Evolutionary conservation across 2,329 filamentous ascomycete species (phyloP).

Genomic region (Cytospora leucostoma): DNA sequence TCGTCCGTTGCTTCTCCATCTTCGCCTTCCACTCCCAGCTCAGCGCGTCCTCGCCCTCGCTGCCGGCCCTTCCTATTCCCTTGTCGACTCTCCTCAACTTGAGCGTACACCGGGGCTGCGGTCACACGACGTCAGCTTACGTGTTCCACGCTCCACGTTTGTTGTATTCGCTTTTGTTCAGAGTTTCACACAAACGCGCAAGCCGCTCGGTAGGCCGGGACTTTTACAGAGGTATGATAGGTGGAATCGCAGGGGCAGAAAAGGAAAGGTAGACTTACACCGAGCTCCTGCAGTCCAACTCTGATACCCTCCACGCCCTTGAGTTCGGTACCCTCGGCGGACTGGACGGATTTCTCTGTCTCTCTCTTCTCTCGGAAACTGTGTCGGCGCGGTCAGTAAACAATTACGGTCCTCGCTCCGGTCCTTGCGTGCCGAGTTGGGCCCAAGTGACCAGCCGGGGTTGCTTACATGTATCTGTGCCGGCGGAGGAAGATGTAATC

Average conservation of each 20-base stretch:
- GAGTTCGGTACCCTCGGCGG: constrained; percentile 78
- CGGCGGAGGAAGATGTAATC: constrained; percentile 94
- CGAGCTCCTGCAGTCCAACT: constrained; percentile 87
- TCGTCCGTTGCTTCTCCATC: constrained; percentile 92
- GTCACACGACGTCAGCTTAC: constrained; percentile 1
- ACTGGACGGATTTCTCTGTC: constrained; percentile 84
- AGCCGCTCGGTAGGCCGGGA: constrained; percentile 9
- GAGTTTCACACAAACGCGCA: not conserved
- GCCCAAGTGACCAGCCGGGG: too few species aligned
- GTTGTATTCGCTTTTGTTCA: not conserved
- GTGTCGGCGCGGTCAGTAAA: not conserved
- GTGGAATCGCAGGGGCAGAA: constrained; percentile 29
- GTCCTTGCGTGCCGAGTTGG: not conserved
- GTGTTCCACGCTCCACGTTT: not conserved
- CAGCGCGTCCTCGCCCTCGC: constrained; percentile 70
- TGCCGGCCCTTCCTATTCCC: constrained; percentile 72
- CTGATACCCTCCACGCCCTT: constrained; percentile 83
- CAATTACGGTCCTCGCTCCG: not conserved
- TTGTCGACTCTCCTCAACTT: constrained; percentile 91
- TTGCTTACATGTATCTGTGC: constrained; percentile 26
- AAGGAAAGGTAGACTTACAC: constrained; percentile 37
- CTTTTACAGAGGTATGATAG: not conserved
- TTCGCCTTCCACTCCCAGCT: constrained; percentile 97
- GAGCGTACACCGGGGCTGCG: constrained; percentile 54
- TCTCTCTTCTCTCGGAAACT: constrained; percentile 80